These are phyloP conservation scores for Fusarium bulbicola DNA, from an alignment of 2,329 filamentous ascomycete species.

Conservation along the genomic window DNA sequence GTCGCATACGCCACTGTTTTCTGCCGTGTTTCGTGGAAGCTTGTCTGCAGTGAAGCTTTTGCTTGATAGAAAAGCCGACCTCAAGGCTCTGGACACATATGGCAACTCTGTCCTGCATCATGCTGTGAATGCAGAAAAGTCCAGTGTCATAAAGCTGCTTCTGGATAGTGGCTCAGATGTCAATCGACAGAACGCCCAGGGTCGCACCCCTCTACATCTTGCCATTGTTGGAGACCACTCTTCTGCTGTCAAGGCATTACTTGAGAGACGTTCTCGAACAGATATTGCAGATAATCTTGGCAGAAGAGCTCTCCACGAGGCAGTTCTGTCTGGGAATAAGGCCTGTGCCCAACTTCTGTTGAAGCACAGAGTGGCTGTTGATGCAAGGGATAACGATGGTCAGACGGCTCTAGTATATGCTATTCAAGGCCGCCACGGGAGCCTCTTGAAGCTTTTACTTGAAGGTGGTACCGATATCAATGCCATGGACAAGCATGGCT, in stretches of 20 bases:
- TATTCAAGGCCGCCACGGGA: not conserved
- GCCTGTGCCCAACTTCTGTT: not conserved
- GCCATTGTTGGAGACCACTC: not conserved
- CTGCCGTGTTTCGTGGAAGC: not conserved
- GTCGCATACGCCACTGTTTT: not conserved
- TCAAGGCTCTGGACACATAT: not conserved
- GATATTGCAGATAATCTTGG: not conserved
- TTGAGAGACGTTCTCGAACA: not conserved
- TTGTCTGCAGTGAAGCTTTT: not conserved
- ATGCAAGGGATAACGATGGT: not conserved
- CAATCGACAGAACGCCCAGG: not conserved
- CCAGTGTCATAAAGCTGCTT: not conserved
- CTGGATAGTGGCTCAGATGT: not conserved
- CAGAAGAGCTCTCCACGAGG: not conserved
- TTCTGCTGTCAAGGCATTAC: not conserved
- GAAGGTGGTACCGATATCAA: not conserved
- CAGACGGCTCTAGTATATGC: slow-evolving; percentile 1
- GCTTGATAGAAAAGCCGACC: not conserved
- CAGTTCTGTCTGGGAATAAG: not conserved
- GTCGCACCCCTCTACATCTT: not conserved
- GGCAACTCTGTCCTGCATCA: not conserved
- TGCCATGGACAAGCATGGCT: not conserved
- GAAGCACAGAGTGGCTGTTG: not conserved
- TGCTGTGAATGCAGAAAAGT: not conserved
- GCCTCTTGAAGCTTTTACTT: not conserved